Percentiles rank a stretch among this genome's conserved stretches.
phyloP scores from a whole-genome alignment of 441 rosid genomes.

The Adansonia gregorii region DNA sequence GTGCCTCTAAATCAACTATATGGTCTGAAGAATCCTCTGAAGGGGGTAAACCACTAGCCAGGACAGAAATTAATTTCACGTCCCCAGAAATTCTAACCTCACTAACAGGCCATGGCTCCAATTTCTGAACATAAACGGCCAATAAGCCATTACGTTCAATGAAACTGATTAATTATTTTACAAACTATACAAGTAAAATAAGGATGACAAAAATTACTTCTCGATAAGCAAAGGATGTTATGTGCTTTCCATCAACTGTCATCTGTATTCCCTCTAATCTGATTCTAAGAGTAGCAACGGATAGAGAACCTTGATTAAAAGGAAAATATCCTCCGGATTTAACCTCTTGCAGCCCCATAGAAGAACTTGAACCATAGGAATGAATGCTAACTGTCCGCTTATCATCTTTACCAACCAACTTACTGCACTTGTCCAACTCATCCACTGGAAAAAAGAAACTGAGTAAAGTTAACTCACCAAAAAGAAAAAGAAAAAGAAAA shows the following conservation, averaged over 20 bases:
- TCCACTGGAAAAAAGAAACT: slow-evolving; percentile 57
- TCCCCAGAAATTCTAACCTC: slow-evolving; percentile 68
- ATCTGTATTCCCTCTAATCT: slow-evolving; percentile 74
- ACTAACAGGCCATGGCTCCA: slow-evolving; percentile 79
- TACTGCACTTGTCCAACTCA: slow-evolving; percentile 85
- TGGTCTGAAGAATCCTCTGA: slow-evolving; percentile 62
- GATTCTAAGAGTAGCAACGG: slow-evolving; percentile 69
- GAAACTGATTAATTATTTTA: slow-evolving; percentile 25
- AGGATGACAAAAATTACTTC: slow-evolving; percentile 54
- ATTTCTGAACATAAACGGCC: slow-evolving; percentile 44
- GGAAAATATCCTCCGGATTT: slow-evolving; percentile 65
- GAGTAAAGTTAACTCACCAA: slow-evolving; percentile 25
- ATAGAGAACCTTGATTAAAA: slow-evolving; percentile 59
- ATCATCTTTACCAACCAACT: slow-evolving; percentile 73
- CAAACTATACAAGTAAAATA: slow-evolving; percentile 23
- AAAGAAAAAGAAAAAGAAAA: background rate
- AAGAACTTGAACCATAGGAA: slow-evolving; percentile 46
- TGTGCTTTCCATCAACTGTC: slow-evolving; percentile 78
- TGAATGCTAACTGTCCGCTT: slow-evolving; percentile 41
- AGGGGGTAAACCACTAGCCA: slow-evolving; percentile 75
- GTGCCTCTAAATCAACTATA: slow-evolving; percentile 64
- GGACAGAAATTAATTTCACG: slow-evolving; percentile 52
- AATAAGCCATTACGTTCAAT: slow-evolving; percentile 24
- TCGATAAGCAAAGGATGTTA: slow-evolving; percentile 71
- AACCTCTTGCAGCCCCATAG: slow-evolving; percentile 48